These are phyloP conservation scores for Phialophora chinensis DNA, from an alignment of 2,329 filamentous ascomycete species.

Conservation along the genomic window DNA sequence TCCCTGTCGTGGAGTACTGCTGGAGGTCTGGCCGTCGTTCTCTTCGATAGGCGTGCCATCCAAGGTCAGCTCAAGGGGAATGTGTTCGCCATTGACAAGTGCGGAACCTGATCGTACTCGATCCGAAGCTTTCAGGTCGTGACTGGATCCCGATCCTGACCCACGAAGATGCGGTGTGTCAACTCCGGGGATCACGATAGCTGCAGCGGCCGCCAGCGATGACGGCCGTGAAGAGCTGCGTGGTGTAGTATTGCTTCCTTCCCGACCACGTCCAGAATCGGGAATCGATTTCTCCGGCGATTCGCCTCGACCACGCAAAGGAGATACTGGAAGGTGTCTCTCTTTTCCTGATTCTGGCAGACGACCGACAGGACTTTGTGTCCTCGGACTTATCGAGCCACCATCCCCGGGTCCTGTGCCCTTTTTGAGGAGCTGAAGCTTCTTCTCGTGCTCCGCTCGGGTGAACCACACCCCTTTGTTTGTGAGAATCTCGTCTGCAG, in stretches of 20 bases:
- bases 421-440: constrained; percentile 50
- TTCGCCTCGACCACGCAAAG: constrained; percentile 29
- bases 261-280: constrained; percentile 16
- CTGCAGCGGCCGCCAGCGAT: constrained; percentile 26
- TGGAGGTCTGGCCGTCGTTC: constrained; percentile 14
- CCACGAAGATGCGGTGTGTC: constrained; percentile 10
- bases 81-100: constrained; percentile 25
- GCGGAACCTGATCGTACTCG: constrained; percentile 11
- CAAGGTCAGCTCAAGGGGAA: constrained; percentile 10
- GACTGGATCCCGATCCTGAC: constrained; percentile 15
- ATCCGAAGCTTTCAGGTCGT: constrained; percentile 4
- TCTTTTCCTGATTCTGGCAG: constrained; percentile 11
- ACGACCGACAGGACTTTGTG: constrained; percentile 35
- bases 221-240: constrained; percentile 21
- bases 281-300: constrained; percentile 8
- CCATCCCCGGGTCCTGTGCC: constrained; percentile 40
- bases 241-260: constrained; percentile 20
- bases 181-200: constrained; percentile 12
- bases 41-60: constrained; percentile 13
- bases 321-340: constrained; percentile 32
- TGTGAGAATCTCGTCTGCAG: constrained; percentile 76
- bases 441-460: constrained; percentile 69
- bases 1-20: constrained; percentile 23
- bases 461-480: constrained; percentile 78
- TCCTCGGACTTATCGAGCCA: constrained; percentile 38